phyloP scores from a whole-genome alignment of 1,139 yeast species.

The Wickerhamomyces sp. region DNA sequence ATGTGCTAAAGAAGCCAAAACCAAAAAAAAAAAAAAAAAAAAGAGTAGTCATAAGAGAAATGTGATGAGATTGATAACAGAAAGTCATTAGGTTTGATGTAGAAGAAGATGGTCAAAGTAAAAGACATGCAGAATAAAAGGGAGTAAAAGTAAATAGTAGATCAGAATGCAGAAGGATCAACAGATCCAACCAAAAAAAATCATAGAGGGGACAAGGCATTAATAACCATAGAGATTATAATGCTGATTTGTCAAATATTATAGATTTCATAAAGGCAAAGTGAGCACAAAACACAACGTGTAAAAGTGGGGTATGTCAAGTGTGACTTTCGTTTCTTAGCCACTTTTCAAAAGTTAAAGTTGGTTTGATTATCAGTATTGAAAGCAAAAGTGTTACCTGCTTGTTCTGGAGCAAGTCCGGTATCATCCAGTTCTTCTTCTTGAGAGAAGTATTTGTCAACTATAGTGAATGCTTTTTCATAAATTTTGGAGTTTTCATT shows the following conservation, averaged over 20 bases:
- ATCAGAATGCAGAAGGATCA: neutral
- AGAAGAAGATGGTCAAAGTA: no score
- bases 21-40: no score
- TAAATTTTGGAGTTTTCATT: constrained; percentile 90
- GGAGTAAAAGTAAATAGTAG: neutral
- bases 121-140: no score
- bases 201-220: neutral
- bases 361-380: constrained; percentile 49
- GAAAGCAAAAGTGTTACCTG: constrained; percentile 84
- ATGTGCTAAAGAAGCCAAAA: no score
- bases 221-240: neutral
- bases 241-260: neutral
- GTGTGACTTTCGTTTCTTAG: neutral
- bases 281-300: neutral
- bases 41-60: no score
- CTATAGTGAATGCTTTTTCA: constrained; percentile 83
- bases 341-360: constrained; percentile 25
- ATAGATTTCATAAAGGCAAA: no score
- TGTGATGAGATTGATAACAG: no score
- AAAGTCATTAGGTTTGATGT: no score
- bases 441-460: constrained; percentile 85
- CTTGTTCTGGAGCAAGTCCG: constrained; percentile 75
- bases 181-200: no score
- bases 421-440: constrained; percentile 78
- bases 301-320: neutral